phyloP scores from a whole-genome alignment of 768 basidiomycete species.

The Lactarius deliciosus region DNA sequence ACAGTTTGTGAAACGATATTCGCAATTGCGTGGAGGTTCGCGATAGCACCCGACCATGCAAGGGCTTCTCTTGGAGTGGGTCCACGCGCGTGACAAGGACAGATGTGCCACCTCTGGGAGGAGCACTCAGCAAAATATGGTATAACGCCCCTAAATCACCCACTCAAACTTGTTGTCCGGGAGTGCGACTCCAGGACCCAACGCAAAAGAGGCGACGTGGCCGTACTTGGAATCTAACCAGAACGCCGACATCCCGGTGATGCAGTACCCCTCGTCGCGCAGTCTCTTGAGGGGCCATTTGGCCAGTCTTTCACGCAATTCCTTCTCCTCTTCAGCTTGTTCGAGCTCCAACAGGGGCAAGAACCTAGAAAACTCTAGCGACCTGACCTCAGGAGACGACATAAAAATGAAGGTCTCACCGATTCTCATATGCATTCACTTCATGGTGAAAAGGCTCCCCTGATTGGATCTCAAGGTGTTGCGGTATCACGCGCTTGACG shows the following conservation, averaged over 20 bases:
- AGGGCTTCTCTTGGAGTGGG: slow-evolving; percentile 55
- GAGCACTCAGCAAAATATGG: slow-evolving; percentile 1
- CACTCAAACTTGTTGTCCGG: slow-evolving; percentile 73
- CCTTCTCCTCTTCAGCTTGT: slow-evolving; percentile 60
- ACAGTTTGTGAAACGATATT: slow-evolving; percentile 55
- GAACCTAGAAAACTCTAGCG: slow-evolving; percentile 42
- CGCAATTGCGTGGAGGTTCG: slow-evolving; percentile 52
- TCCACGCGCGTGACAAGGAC: slow-evolving; percentile 63
- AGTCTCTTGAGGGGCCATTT: slow-evolving; percentile 64
- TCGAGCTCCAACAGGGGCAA: slow-evolving; percentile 52
- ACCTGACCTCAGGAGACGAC: background rate
- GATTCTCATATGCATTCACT: slow-evolving; percentile 52
- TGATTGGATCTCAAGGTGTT: slow-evolving; percentile 35
- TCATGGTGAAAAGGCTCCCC: slow-evolving; percentile 50
- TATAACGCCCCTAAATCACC: slow-evolving; percentile 32
- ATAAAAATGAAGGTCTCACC: slow-evolving; percentile 40
- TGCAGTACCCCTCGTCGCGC: slow-evolving; percentile 67
- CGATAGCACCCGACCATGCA: slow-evolving; percentile 56
- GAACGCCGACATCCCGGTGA: slow-evolving; percentile 64
- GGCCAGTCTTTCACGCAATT: slow-evolving; percentile 60
- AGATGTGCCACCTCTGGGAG: slow-evolving; percentile 62
- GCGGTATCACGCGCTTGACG: slow-evolving; percentile 43
- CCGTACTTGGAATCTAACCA: slow-evolving; percentile 69
- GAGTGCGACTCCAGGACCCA: slow-evolving; percentile 62
- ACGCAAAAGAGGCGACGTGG: slow-evolving; percentile 60